Base-by-base conservation (phyloP, 208 protist genomes). In the Crithidia acanthocephali region DNA sequence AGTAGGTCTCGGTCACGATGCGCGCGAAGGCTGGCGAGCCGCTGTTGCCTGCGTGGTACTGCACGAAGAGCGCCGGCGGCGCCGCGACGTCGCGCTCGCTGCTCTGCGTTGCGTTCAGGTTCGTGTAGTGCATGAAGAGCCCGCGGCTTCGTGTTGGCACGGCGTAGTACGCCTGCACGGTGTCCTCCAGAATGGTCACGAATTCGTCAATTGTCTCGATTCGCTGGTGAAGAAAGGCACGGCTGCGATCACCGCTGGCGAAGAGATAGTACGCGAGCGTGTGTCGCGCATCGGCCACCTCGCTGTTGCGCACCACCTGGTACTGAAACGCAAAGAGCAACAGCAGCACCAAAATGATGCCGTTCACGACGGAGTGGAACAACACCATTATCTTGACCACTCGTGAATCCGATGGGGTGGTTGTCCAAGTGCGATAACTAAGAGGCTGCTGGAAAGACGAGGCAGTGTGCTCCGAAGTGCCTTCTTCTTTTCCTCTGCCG, bases 111-210 rank as follows among this genome's bases (percentile, higher is more conserved):
- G 65, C 25, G 33, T 72, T 52, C 27, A 58, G 58, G 42, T 72
- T 55, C 0, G 80, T 78, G 70, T 87, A 90, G 67, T 90, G 81
- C 81, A 85, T 83, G 74, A 85, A 90, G n/a, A 76, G 55, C 20
- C 78, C 81, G 23, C 65, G 80, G 42, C 80, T 81, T 25, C 64
- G 64, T 8, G 66, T 61, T 2, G 81, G 81, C 8, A 78, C 57
- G 20, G 69, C 60, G 76, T 90, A 85, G 77, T 86, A 86, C 7
- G 76, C 65, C 30, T 57, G 53, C 42, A 74, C 76, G 32, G 77
- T 85, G 33, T 42, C 30, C 62, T 80, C 68, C 15, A 90, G 76
- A 13, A 72, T 63, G 30, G 25, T 48, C 2, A 87, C 63, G 68
- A 90, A 83, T 53, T 90, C 85, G 58, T 87, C 81, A 20, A 83